Conservation (phyloP, 2,329 filamentous ascomycete species). For the Fusarium napiforme region DNA sequence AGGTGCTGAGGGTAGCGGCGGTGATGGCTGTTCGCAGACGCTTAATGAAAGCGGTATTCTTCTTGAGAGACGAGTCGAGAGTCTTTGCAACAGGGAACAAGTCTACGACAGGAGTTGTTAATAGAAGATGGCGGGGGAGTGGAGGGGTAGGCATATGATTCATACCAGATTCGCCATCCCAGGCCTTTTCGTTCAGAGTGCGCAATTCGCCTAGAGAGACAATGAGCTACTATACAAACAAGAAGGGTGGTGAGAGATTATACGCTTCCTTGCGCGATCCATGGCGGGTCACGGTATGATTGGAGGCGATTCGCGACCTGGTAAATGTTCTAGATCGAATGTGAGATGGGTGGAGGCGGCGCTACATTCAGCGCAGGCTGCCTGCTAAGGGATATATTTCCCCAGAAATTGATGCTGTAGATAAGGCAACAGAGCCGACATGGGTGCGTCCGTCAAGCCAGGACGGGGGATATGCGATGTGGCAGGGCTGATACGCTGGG, state of each 20-base stretch:
- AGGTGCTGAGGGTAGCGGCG: constrained; percentile 80
- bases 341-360: constrained; percentile 42
- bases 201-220: constrained; percentile 80
- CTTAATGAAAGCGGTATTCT: constrained; percentile 98
- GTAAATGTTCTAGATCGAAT: constrained; percentile 29
- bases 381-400: constrained; percentile 57
- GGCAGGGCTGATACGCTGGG: constrained; percentile 31
- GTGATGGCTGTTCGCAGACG: constrained; percentile 91
- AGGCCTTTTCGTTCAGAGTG: constrained; percentile 85
- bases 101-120: constrained; percentile 61
- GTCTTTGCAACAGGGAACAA: constrained; percentile 80
- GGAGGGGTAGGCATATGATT: constrained; percentile 35
- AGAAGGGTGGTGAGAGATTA: constrained; percentile 40
- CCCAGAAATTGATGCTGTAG: constrained; percentile 50
- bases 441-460: constrained; percentile 51
- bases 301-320: constrained; percentile 42
- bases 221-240: constrained; percentile 27
- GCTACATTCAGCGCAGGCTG: constrained; percentile 60
- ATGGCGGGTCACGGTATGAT: constrained; percentile 58
- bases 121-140: constrained; percentile 22
- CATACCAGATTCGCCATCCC: constrained; percentile 87
- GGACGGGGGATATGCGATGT: constrained; percentile 39
- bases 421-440: constrained; percentile 53
- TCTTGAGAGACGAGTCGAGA: constrained; percentile 95
- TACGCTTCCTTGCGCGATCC: constrained; percentile 74